A percentile compares a stretch with the other conserved stretches of the same genome.
Conservation (phyloP, 2,329 filamentous ascomycete species). For the Talaromyces sp. region DNA sequence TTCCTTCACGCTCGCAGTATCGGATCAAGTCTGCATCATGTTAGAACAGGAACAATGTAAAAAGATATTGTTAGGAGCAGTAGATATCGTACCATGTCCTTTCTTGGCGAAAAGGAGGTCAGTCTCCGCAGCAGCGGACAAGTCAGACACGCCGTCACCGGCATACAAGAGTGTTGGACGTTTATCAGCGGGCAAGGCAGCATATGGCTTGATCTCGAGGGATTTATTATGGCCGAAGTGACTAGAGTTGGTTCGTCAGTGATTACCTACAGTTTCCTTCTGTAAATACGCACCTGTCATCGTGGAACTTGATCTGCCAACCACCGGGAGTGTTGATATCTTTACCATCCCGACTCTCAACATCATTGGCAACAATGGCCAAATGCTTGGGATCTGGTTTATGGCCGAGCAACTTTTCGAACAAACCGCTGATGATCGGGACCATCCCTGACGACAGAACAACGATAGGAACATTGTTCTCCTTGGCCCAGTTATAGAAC, state of each 20-base stretch:
- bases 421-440: constrained; percentile 78
- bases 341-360: constrained; percentile 61
- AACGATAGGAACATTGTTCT: constrained; percentile 83
- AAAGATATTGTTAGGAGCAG: neutral
- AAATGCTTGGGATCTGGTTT: constrained; percentile 62
- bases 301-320: constrained; percentile 84
- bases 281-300: constrained; percentile 61
- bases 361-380: constrained; percentile 86
- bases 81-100: constrained; percentile 62
- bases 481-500: constrained; percentile 78
- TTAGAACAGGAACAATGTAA: constrained; percentile 13
- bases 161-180: constrained; percentile 89
- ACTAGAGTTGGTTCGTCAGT: constrained; percentile 37
- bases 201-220: constrained; percentile 80
- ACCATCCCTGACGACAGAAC: constrained; percentile 90
- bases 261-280: neutral
- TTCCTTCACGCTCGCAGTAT: constrained; percentile 76
- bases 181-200: constrained; percentile 57
- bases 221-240: constrained; percentile 97
- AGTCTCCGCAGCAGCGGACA: constrained; percentile 87
- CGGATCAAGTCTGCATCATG: constrained; percentile 66
- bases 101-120: constrained; percentile 92
- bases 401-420: constrained; percentile 75
- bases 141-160: constrained; percentile 87
- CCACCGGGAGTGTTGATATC: constrained; percentile 72